phyloP scores from a whole-genome alignment of 139 green algal species.

The Tetradesmus lagerheimii region DNA sequence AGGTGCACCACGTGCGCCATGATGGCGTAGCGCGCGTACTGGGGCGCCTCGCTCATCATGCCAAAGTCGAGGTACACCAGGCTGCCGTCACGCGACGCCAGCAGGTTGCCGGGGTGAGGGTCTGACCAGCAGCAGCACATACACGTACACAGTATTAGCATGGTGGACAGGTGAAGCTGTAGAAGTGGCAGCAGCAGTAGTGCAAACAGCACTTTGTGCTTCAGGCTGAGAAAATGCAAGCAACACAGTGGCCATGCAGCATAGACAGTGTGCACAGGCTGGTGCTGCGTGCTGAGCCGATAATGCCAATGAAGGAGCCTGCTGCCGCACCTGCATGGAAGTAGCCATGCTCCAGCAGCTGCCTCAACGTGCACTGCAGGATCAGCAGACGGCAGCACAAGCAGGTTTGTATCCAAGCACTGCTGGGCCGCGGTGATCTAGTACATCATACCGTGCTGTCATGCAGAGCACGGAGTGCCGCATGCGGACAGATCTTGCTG shows the following conservation, averaged over 20 bases:
- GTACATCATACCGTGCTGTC: too few species aligned
- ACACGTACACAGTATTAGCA: not conserved
- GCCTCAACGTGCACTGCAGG: constrained; percentile 86
- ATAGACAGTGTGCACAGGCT: too few species aligned
- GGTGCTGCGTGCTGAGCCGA: not conserved
- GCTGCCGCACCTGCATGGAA: constrained; percentile 78
- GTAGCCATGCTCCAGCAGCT: constrained; percentile 86
- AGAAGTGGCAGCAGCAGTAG: too few species aligned
- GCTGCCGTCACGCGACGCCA: constrained; percentile 87
- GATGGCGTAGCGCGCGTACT: constrained; percentile 88
- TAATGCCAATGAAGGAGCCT: too few species aligned
- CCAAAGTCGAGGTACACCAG: constrained; percentile 90
- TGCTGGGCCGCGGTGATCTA: too few species aligned
- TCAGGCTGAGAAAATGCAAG: too few species aligned
- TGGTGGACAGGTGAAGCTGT: too few species aligned
- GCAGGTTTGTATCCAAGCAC: not conserved
- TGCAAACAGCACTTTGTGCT: too few species aligned
- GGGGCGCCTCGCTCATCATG: constrained; percentile 95
- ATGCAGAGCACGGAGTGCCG: too few species aligned
- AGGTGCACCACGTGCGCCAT: constrained; percentile 98
- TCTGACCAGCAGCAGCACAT: not conserved
- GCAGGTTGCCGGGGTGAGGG: constrained; percentile 79
- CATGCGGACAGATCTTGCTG: too few species aligned
- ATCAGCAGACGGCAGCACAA: not conserved
- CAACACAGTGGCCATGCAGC: too few species aligned